phyloP scores from a whole-genome alignment of 192 early-diverging fungal species.

The Phycomyces nitens region DNA sequence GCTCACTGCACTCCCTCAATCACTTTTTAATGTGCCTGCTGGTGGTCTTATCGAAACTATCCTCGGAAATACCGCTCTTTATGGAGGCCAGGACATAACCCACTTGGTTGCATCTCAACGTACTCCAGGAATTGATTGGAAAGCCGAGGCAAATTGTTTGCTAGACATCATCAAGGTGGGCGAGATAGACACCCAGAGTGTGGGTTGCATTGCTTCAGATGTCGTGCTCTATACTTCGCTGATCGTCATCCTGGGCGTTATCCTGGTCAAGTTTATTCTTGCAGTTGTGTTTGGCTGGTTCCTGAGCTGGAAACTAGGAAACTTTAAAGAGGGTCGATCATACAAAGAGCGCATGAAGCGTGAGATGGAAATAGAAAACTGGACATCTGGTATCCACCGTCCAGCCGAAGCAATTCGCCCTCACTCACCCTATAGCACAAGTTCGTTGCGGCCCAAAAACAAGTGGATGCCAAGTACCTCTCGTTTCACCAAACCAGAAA shows the following conservation, averaged over 20 bases:
- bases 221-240: conserved; percentile 78
- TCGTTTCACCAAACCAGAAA: conserved; percentile 33
- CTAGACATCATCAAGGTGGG: conserved; percentile 77
- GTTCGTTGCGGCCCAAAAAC: conserved; percentile 1
- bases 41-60: conserved; percentile 27
- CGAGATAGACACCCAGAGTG: conserved; percentile 71
- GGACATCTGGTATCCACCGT: conserved; percentile 69
- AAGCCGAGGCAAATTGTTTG: conserved; percentile 65
- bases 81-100: conserved; percentile 55
- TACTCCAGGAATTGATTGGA: conserved; percentile 42
- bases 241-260: conserved; percentile 62
- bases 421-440: not conserved
- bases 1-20: conserved; percentile 26
- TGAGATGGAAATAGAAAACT: conserved; percentile 67
- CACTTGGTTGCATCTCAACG: conserved; percentile 33
- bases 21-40: conserved; percentile 20
- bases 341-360: conserved; percentile 68
- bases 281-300: conserved; percentile 84
- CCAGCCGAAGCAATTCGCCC: conserved; percentile 37
- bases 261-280: conserved; percentile 68
- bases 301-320: conserved; percentile 72
- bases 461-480: conserved; percentile 29
- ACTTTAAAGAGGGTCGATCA: conserved; percentile 61
- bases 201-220: conserved; percentile 82
- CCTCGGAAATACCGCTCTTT: conserved; percentile 6